Percentiles rank a stretch among this genome's conserved stretches.
phyloP scores from a whole-genome alignment of 306 rosid genomes.

The Heteromeles arbutifolia region DNA sequence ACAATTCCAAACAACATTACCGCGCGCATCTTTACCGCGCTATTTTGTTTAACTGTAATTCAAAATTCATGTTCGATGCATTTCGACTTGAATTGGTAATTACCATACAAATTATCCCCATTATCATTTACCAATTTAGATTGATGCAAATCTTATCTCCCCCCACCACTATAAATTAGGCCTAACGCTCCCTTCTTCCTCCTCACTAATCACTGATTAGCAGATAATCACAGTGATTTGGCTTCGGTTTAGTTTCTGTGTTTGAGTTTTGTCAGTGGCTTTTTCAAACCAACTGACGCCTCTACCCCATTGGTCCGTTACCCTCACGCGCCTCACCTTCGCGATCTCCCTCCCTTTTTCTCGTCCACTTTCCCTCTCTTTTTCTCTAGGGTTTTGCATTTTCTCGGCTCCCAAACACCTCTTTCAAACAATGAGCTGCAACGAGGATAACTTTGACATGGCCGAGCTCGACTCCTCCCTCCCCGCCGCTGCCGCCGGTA shows the following conservation, averaged over 20 bases:
- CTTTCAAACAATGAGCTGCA: conserved; percentile 41
- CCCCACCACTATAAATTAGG: background rate
- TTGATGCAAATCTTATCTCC: background rate
- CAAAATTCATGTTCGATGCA: background rate
- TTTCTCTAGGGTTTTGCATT: background rate
- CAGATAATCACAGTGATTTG: background rate
- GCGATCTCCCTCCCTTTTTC: background rate
- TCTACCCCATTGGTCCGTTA: conserved; percentile 21
- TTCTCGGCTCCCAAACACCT: conserved; percentile 13
- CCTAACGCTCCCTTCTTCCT: background rate
- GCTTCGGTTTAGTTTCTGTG: background rate
- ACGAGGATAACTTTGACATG: conserved; percentile 44
- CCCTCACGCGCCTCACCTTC: background rate
- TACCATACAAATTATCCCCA: background rate
- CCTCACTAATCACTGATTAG: background rate
- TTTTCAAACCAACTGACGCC: background rate
- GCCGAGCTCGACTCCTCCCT: conserved; percentile 48
- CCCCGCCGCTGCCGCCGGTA: background rate
- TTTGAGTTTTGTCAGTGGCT: background rate
- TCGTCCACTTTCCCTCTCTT: conserved; percentile 3
- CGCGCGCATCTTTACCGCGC: background rate
- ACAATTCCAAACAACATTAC: no score
- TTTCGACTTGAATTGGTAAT: background rate
- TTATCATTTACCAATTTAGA: background rate
- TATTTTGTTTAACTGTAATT: background rate